These are phyloP conservation scores for Wickerhamiella slavikovae DNA, from an alignment of 805 yeast genomes.

Conservation along the genomic window DNA sequence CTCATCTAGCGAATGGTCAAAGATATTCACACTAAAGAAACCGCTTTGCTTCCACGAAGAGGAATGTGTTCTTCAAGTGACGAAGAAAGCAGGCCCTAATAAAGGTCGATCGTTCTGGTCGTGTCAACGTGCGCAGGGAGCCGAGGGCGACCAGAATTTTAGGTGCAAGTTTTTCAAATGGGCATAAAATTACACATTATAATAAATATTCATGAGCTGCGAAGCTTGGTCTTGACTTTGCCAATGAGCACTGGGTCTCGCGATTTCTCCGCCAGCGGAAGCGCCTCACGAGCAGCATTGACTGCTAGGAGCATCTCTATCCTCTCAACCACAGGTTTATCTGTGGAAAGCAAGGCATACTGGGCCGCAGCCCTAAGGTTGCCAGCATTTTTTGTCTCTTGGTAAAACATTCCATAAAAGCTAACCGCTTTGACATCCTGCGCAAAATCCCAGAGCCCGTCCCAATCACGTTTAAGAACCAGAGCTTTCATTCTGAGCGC, in stretches of 20 bases:
- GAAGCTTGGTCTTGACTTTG: not conserved
- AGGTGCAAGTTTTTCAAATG: constrained; percentile 19
- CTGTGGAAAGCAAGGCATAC: constrained; percentile 32
- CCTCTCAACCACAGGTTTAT: not conserved
- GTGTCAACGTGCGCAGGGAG: constrained; percentile 16
- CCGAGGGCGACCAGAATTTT: constrained; percentile 8
- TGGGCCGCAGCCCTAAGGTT: constrained; percentile 37
- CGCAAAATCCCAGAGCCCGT: constrained; percentile 33
- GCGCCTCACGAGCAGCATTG: not conserved
- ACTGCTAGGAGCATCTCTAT: not conserved
- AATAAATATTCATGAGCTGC: not conserved
- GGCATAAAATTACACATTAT: constrained; percentile 7
- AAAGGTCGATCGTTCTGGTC: constrained; percentile 22
- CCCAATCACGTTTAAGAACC: constrained; percentile 30
- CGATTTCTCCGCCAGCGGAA: not conserved
- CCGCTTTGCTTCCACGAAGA: constrained; percentile 17
- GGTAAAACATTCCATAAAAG: constrained; percentile 45
- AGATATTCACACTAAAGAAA: constrained; percentile 9
- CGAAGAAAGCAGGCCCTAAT: constrained; percentile 18
- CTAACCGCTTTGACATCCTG: constrained; percentile 39
- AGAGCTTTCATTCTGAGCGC: constrained; percentile 30
- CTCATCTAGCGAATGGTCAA: constrained; percentile 10
- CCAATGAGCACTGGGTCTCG: not conserved
- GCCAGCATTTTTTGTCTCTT: constrained; percentile 30
- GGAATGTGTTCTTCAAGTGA: constrained; percentile 15